Evolutionary conservation across 768 basidiomycete species (phyloP).

Genomic region (Panus rudis): DNA sequence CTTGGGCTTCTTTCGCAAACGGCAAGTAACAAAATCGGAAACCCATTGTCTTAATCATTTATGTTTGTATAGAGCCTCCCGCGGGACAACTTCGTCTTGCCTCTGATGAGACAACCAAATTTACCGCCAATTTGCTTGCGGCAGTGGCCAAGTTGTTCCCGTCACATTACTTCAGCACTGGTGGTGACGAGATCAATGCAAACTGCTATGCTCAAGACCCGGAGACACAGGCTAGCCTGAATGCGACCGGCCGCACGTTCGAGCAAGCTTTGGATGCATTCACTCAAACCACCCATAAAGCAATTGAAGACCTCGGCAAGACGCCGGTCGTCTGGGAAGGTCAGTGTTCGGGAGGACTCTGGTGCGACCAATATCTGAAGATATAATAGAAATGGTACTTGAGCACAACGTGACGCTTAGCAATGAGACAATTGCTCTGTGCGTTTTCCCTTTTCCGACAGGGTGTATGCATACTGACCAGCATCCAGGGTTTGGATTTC

Average conservation of each 20-base stretch:
- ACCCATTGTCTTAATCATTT: neutral
- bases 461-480: conserved; percentile 3
- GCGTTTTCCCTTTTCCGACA: conserved; percentile 14
- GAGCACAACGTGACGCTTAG: conserved; percentile 27
- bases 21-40: conserved; percentile 8
- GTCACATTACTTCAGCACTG: conserved; percentile 32
- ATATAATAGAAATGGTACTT: conserved; percentile 27
- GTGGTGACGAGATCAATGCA: conserved; percentile 41
- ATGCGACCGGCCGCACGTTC: conserved; percentile 27
- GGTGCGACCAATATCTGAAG: neutral
- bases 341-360: conserved; percentile 10
- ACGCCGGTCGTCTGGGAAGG: conserved; percentile 43
- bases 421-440: conserved; percentile 50
- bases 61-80: conserved; percentile 30
- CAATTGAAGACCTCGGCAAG: conserved; percentile 29
- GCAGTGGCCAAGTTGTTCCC: conserved; percentile 23
- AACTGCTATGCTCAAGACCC: conserved; percentile 32
- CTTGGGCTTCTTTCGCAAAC: conserved; percentile 29
- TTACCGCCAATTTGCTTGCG: conserved; percentile 26
- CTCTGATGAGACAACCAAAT: conserved; percentile 23
- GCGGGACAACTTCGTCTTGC: conserved; percentile 40
- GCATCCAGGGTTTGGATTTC: conserved; percentile 62
- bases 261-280: conserved; percentile 34
- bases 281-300: conserved; percentile 25
- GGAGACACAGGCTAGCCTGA: conserved; percentile 23